Conservation (phyloP, 441 rosid genomes). For the Daphne laureola region DNA sequence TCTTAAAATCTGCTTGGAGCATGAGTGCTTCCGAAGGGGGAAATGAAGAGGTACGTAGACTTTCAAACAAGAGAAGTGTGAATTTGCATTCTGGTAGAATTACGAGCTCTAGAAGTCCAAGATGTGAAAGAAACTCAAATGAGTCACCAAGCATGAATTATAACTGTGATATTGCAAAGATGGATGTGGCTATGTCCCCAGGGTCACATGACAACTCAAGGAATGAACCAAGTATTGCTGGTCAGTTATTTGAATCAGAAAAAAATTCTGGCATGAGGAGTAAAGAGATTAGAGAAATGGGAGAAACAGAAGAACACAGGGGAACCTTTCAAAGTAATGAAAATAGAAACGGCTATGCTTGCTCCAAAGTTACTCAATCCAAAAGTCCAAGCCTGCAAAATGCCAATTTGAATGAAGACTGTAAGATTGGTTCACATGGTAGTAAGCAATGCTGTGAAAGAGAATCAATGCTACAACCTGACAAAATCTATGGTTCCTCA, state of each 20-base stretch:
- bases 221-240: conserved; percentile 3
- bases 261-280: conserved; percentile 26
- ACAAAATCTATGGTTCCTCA: background rate
- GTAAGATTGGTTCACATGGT: conserved; percentile 14
- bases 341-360: conserved; percentile 18
- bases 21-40: background rate
- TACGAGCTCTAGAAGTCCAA: conserved; percentile 31
- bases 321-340: conserved; percentile 25
- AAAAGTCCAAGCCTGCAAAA: conserved; percentile 25
- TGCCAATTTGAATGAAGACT: conserved; percentile 20
- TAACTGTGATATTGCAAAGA: conserved; percentile 23
- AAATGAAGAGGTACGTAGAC: conserved; percentile 17
- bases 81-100: conserved; percentile 25
- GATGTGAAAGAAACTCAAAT: conserved; percentile 18
- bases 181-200: conserved; percentile 19
- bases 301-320: conserved; percentile 17
- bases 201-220: conserved; percentile 18
- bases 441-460: conserved; percentile 13
- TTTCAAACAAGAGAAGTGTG: conserved; percentile 23
- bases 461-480: conserved; percentile 12
- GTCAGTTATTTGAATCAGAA: conserved; percentile 14
- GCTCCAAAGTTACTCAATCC: conserved; percentile 33
- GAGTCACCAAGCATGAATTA: conserved; percentile 22
- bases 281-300: conserved; percentile 20
- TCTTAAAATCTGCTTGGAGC: background rate